Conservation (phyloP, 257 asterid genomes). For the Plantago elongata region DNA sequence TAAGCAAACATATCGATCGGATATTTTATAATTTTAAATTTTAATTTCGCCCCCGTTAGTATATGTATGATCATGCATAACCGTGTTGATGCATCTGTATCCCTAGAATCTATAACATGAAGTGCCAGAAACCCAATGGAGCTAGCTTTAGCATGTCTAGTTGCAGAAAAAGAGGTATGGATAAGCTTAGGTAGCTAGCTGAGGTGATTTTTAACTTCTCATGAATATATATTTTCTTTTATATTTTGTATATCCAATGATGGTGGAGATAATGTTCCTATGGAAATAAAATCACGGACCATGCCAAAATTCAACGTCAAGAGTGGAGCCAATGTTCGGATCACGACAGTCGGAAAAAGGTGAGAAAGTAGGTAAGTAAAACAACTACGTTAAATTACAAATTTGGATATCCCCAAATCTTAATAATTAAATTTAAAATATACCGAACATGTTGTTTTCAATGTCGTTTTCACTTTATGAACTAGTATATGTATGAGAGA, state of each 20-base stretch:
- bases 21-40: too few species aligned
- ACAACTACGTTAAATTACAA: slow-evolving; percentile 35
- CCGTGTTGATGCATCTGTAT: too few species aligned
- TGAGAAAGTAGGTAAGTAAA: slow-evolving; percentile 46
- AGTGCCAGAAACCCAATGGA: too few species aligned
- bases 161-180: slow-evolving; percentile 3
- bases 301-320: slow-evolving; percentile 34
- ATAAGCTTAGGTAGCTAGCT: slow-evolving; percentile 18
- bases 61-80: too few species aligned
- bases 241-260: background rate
- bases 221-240: background rate
- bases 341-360: slow-evolving; percentile 32
- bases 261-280: slow-evolving; percentile 30
- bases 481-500: slow-evolving; percentile 16
- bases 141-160: too few species aligned
- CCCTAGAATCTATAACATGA: too few species aligned
- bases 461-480: slow-evolving; percentile 25
- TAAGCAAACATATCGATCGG: too few species aligned
- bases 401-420: slow-evolving; percentile 31
- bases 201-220: background rate
- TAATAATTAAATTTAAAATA: background rate
- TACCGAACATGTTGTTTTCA: slow-evolving; percentile 19
- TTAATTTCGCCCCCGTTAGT: too few species aligned
- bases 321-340: slow-evolving; percentile 41
- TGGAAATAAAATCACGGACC: slow-evolving; percentile 32